These are phyloP conservation scores for Vitellaria paradoxa DNA, from an alignment of 179 eudicot genomes.

Conservation along the genomic window DNA sequence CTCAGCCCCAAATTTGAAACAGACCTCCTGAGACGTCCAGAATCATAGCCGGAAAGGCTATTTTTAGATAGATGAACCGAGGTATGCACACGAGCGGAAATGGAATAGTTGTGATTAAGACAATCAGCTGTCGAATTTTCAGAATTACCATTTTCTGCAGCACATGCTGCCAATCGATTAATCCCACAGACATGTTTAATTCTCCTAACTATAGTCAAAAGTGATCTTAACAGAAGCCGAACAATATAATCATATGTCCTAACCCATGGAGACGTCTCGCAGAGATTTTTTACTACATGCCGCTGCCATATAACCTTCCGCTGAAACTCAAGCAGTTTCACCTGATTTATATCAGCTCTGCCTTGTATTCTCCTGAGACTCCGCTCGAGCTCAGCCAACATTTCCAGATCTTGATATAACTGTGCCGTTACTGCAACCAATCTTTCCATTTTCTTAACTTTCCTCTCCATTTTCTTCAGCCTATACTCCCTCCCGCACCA, in stretches of 20 bases:
- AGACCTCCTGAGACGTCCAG: constrained; percentile 32
- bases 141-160: constrained; percentile 14
- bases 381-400: constrained; percentile 45
- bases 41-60: background rate
- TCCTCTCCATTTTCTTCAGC: constrained; percentile 55
- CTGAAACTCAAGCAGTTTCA: constrained; percentile 37
- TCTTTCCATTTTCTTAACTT: constrained; percentile 53
- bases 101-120: constrained; percentile 32
- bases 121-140: constrained; percentile 6
- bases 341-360: background rate
- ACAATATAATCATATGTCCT: constrained; percentile 45
- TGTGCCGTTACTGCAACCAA: constrained; percentile 38
- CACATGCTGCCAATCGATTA: constrained; percentile 13
- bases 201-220: constrained; percentile 38
- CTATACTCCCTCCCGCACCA: constrained; percentile 44
- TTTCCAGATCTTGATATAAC: constrained; percentile 44
- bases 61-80: constrained; percentile 41
- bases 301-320: constrained; percentile 46
- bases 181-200: constrained; percentile 36
- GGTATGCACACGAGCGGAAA: constrained; percentile 32
- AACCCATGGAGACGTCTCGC: constrained; percentile 48
- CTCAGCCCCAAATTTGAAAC: constrained; percentile 21
- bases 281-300: constrained; percentile 39
- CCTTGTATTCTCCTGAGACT: constrained; percentile 32
- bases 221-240: constrained; percentile 42